phyloP scores from a whole-genome alignment of 129 eudicot genomes.

The Chrysanthemum makinoi region DNA sequence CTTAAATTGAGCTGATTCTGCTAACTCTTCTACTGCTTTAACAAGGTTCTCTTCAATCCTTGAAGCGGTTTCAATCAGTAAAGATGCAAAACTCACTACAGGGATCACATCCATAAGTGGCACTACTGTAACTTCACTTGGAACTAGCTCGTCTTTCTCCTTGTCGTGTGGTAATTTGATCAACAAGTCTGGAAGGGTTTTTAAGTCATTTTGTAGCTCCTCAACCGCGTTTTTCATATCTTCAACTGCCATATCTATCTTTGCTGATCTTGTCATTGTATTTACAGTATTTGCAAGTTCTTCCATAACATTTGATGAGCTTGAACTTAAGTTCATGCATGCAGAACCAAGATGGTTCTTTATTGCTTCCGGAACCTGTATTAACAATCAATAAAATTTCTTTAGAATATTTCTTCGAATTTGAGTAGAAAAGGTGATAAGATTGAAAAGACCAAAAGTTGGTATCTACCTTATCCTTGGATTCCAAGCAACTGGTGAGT shows the following conservation, averaged over 20 bases:
- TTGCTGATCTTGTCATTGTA: conserved; percentile 51
- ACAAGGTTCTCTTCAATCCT: conserved; percentile 56
- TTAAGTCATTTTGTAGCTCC: conserved; percentile 41
- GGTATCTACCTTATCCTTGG: conserved; percentile 46
- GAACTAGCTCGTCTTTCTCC: conserved; percentile 21
- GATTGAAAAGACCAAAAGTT: neutral
- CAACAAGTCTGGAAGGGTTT: conserved; percentile 38
- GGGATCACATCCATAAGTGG: conserved; percentile 51
- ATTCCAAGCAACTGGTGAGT: conserved; percentile 52
- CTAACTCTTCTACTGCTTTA: conserved; percentile 55
- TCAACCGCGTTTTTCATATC: conserved; percentile 48
- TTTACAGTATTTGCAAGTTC: conserved; percentile 43
- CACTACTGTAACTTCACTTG: conserved; percentile 12
- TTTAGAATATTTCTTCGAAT: neutral
- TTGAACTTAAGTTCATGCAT: conserved; percentile 49
- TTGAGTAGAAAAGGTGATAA: neutral
- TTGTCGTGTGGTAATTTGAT: conserved; percentile 8
- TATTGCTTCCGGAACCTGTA: conserved; percentile 44
- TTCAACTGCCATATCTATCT: conserved; percentile 31
- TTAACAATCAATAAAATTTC: neutral
- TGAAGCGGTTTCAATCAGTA: conserved; percentile 48
- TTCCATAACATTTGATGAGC: conserved; percentile 34
- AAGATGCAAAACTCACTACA: conserved; percentile 53
- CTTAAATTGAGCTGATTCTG: conserved; percentile 45
- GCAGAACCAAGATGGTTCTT: conserved; percentile 40